Evolutionary conservation across 805 yeast genomes (phyloP).

Genomic region (Yarrowia osloensis): DNA sequence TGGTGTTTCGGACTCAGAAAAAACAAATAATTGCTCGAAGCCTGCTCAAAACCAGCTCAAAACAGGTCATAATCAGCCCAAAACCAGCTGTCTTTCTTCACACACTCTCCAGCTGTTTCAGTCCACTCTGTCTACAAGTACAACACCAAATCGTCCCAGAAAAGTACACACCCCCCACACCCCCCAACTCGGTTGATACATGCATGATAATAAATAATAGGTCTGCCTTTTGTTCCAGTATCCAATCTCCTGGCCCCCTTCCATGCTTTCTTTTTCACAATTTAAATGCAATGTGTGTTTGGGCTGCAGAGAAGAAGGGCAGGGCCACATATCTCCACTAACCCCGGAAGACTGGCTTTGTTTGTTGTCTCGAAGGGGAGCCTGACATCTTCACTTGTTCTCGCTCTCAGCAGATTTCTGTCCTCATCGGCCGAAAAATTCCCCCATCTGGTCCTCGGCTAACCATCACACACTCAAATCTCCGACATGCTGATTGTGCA

Average conservation of each 20-base stretch:
- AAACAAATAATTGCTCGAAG: no score
- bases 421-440: no score
- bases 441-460: no score
- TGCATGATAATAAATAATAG: constrained; percentile 20
- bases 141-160: neutral
- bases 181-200: neutral
- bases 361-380: no score
- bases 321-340: neutral
- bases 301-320: constrained; percentile 2
- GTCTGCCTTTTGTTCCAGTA: neutral
- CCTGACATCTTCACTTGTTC: no score
- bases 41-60: no score
- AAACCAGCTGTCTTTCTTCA: no score
- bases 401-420: no score
- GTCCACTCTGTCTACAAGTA: neutral
- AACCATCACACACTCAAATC: neutral
- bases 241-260: constrained; percentile 7
- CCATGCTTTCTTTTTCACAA: constrained; percentile 18
- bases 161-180: neutral
- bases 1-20: no score
- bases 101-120: no score
- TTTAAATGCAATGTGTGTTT: constrained; percentile 20
- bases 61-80: no score
- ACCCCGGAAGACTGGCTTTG: neutral
- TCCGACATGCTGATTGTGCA: neutral